Base-by-base conservation (phyloP, 2,329 filamentous ascomycete genomes). In the Nemania bipapillata region DNA sequence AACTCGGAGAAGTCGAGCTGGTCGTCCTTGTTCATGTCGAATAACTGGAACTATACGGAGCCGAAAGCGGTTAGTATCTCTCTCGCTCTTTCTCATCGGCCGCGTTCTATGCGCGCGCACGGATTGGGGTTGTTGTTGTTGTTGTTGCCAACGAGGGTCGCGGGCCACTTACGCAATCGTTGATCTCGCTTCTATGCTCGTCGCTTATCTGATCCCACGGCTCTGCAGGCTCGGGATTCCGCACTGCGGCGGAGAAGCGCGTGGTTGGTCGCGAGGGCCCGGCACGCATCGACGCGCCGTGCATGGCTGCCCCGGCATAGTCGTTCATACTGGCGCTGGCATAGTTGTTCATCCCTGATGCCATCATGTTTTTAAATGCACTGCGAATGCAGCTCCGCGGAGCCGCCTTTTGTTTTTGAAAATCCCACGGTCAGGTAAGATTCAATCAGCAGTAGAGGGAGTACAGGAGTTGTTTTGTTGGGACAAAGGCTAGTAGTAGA, bases 1-100 rank as follows among this genome's bases (percentile, higher is more conserved):
- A 98, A 92, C 83, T 99, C 96, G 83, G 98, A 96, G 85, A 97
- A 98, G 84, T 98, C 95, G 78, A 99, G 93, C 81, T 92, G 90
- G 54, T 90, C 88, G 83, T 98, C 94, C 80, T 96, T 95, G 85
- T 98, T 95, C 77, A 97, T 91, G 80, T 98, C 96, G 86, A 99
- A 98, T 73, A 98, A 90, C 70, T 91, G 90, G 81, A 98, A 98
- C 92, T 97, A 24, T 24, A 73, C 49, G 59, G 32, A 26, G 12
- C 52, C 32, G 28, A 12, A 20, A 45, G 30, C 40, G 47, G 69
- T 70, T 71, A 71, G 63, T 37, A n/a, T 54, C 26, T 58, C 6
- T 50, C 8, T 50, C 30, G 20, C 4, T 30, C 30, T 1, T 2
- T 32, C 24, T 4, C n/a, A 3, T 32, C 12, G 50, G 24, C 11